Base-by-base conservation (phyloP, 169 alveolate genomes). In the Toxoplasma gondii region DNA sequence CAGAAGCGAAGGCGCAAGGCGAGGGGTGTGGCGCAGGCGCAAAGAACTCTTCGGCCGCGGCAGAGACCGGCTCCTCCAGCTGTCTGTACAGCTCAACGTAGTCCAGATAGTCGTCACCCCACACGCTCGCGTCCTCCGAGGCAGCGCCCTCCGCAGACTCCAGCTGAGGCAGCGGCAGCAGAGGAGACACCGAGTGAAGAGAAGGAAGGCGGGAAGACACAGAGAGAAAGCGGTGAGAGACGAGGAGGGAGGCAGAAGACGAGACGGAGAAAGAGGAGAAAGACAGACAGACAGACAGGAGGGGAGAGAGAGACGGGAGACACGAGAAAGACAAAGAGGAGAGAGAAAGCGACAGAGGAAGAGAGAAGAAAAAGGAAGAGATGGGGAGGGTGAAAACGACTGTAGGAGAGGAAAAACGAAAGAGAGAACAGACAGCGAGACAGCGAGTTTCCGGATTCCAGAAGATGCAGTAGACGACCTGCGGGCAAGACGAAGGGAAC, bases 51-150 rank as follows among this genome's bases (percentile, higher is more conserved):
- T 64, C 74, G 34, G 1, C 74, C 31, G 31, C 74, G 74, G n/a
- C 74, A 64, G 74, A 19, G 5, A 64, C 5, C 31, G 90, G 64
- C 41, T 43, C 41, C 67, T 82, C 90, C 39, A 82, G 90, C 39
- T 43, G 69, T 31, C 64, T 38, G 67, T 41, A 36, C 53, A 82
- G 90, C 67, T 44, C 69, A 16, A 82, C 64, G 67, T 82, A 82
- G 67, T 82, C 90, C 12, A 36, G 41, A 49, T 41, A 82, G 64
- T 82, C 90, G 67, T 82, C 90, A 5, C 90, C 90, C n/a, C 41
- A 24, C 69, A 82, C 90, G 41, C 90, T 82, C 69, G 64, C 67
- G 41, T 82, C 64, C 69, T 31, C 36, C 10, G 24, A 41, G 22
- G 38, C 90, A 41, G 9, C 5, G 1, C 36, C 90, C 41, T 43